phyloP scores from a whole-genome alignment of 768 basidiomycete species.

The Albatrellus ellisii region DNA sequence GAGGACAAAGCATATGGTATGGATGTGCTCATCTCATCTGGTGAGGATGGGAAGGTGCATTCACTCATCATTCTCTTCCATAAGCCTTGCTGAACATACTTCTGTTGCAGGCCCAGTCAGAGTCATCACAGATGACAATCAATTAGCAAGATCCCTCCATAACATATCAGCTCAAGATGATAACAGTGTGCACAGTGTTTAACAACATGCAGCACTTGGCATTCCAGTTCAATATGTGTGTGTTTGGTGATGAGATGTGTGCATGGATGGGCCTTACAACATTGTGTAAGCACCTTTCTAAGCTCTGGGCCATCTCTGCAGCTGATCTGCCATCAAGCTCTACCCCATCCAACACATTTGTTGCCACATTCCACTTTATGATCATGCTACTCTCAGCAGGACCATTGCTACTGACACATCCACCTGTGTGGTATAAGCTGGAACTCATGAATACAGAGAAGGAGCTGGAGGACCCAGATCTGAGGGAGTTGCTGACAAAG shows the following conservation, averaged over 20 bases:
- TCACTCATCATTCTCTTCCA: not conserved
- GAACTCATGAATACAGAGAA: constrained; percentile 88
- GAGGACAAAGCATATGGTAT: constrained; percentile 95
- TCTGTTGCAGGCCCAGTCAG: constrained; percentile 45
- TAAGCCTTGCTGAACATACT: constrained; percentile 1
- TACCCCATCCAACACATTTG: too few species aligned
- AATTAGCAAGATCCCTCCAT: constrained; percentile 77
- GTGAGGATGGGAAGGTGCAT: constrained; percentile 80
- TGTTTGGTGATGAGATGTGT: constrained; percentile 90
- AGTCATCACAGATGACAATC: constrained; percentile 79
- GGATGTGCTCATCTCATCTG: constrained; percentile 79
- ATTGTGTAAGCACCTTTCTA: constrained; percentile 52
- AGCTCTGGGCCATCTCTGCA: constrained; percentile 15
- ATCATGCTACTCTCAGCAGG: constrained; percentile 84
- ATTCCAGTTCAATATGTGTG: constrained; percentile 95
- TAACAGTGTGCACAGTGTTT: constrained; percentile 95
- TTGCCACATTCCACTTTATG: constrained; percentile 96
- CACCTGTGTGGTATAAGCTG: constrained; percentile 86
- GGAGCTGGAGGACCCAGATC: constrained; percentile 75
- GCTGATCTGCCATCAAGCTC: too few species aligned
- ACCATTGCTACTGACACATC: too few species aligned
- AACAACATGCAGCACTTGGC: constrained; percentile 98
- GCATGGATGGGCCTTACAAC: constrained; percentile 92
- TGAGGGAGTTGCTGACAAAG: constrained; percentile 67
- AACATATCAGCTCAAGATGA: too few species aligned